phyloP scores from a whole-genome alignment of 768 basidiomycete species.

The Tylopilus subfusipes region DNA sequence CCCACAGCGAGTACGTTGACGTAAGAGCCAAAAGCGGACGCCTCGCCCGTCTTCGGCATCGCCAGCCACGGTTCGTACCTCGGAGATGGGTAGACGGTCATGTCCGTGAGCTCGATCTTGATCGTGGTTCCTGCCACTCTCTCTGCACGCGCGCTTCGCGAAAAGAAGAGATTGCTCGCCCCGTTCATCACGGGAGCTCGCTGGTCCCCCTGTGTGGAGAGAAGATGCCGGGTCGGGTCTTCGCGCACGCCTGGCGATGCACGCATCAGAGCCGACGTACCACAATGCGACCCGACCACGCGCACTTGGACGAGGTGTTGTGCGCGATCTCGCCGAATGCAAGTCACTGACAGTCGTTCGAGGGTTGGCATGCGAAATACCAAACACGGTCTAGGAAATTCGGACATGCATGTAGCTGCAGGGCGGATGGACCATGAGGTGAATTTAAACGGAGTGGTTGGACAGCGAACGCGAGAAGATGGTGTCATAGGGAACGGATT shows the following conservation, averaged over 20 bases:
- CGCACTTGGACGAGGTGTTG: slow-evolving; percentile 42
- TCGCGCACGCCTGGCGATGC: slow-evolving; percentile 2
- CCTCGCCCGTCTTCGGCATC: not conserved
- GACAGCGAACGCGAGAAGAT: slow-evolving; percentile 56
- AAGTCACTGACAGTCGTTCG: slow-evolving; percentile 57
- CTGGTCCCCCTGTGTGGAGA: slow-evolving; percentile 20
- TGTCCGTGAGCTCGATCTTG: slow-evolving; percentile 4
- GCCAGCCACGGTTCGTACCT: slow-evolving; percentile 4
- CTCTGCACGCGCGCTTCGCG: slow-evolving; percentile 41
- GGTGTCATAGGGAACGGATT: slow-evolving; percentile 55
- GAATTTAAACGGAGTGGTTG: slow-evolving; percentile 29
- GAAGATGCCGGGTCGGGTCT: slow-evolving; percentile 15
- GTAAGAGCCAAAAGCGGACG: slow-evolving; percentile 36
- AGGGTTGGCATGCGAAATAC: slow-evolving; percentile 45
- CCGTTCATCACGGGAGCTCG: slow-evolving; percentile 25
- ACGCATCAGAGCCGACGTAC: not conserved
- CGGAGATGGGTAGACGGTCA: slow-evolving; percentile 11
- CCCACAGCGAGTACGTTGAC: slow-evolving; percentile 57
- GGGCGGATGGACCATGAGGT: slow-evolving; percentile 15
- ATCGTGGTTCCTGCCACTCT: slow-evolving; percentile 20
- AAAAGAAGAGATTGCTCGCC: slow-evolving; percentile 46
- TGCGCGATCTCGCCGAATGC: too few species aligned
- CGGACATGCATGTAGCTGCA: slow-evolving; percentile 21
- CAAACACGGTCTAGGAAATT: slow-evolving; percentile 26
- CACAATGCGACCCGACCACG: slow-evolving; percentile 29